Base-by-base conservation (phyloP, 2,329 filamentous ascomycete genomes). In the Trichoderma arundinaceum region DNA sequence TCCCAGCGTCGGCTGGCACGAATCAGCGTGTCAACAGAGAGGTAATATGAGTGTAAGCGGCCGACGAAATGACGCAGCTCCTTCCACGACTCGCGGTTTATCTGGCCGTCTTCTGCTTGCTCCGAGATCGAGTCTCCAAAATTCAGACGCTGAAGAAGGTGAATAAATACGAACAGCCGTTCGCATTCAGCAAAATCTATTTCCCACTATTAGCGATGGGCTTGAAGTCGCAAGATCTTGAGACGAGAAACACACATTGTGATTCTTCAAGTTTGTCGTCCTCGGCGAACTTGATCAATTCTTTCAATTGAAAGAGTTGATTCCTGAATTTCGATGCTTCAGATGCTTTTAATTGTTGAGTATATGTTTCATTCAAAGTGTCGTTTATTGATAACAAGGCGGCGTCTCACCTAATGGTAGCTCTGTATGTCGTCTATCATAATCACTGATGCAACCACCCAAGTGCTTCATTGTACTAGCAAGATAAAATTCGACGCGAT, bases 61-160 rank as follows among this genome's bases (percentile, higher is more conserved):
- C 69, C 70, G 8, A 75, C 7, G 13, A 49, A 66, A 38, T 77
- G 75, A 2, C 72, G 70, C 1, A 77, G 54, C n/a, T 77, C 73
- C 1, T 68, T 69, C 75, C 75, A 66, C 1, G 6, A 33, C 33
- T 60, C 33, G 12, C 32, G 52, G n/a, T 59, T 15, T 2, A 58
- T 52, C 9, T 59, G 2, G 7, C 59, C 65, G 12, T 66, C 65
- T 35, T 39, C 35, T 13, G 65, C 53, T 19, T 66, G 60, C 32
- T 59, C 59, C 5, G 60, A 64, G 13, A 66, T 59, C 0, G 38
- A 35, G 4, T 64, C 53, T 35, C 39, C 33, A 15, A 66, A 38
- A 4, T 43, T 35, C 4, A 35, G 32, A n/a, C 39, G 38, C 7
- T 66, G 59, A 49, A 32, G 44, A 9, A 35, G 15, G 6, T 63